These are phyloP conservation scores for Aspergillus costaricaensis DNA, from an alignment of 2,329 filamentous ascomycete genomes.

Conservation along the genomic window DNA sequence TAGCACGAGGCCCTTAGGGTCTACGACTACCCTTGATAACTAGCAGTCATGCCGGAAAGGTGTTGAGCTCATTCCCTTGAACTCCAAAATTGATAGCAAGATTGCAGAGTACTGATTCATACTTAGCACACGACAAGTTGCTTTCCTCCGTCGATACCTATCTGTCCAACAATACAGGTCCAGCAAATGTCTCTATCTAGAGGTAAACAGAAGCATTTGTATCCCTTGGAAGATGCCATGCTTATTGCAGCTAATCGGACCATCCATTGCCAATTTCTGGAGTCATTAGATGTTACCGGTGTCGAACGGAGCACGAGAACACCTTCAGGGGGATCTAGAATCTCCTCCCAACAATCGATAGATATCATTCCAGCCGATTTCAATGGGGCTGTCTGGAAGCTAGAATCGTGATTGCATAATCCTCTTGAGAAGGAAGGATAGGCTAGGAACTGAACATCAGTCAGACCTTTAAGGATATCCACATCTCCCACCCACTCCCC, in stretches of 20 bases:
- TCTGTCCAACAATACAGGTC: not conserved
- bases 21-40: too few species aligned
- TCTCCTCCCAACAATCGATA: not conserved
- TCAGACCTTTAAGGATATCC: not conserved
- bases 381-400: not conserved
- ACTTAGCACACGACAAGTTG: not conserved
- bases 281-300: not conserved
- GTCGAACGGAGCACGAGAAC: not conserved
- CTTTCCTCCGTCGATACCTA: not conserved
- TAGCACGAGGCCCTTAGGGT: too few species aligned
- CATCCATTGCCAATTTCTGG: not conserved
- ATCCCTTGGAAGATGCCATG: not conserved
- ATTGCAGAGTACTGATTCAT: too few species aligned
- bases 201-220: not conserved
- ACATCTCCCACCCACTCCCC: slow-evolving; percentile 13
- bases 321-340: not conserved
- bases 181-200: not conserved
- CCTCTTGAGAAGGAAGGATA: not conserved
- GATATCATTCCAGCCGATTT: not conserved
- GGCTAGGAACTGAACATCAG: not conserved
- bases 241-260: not conserved
- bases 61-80: too few species aligned
- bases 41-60: too few species aligned
- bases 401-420: not conserved
- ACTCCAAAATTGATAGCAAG: too few species aligned